These are phyloP conservation scores for Alnus rubra DNA, from an alignment of 306 rosid genomes.

Conservation along the genomic window DNA sequence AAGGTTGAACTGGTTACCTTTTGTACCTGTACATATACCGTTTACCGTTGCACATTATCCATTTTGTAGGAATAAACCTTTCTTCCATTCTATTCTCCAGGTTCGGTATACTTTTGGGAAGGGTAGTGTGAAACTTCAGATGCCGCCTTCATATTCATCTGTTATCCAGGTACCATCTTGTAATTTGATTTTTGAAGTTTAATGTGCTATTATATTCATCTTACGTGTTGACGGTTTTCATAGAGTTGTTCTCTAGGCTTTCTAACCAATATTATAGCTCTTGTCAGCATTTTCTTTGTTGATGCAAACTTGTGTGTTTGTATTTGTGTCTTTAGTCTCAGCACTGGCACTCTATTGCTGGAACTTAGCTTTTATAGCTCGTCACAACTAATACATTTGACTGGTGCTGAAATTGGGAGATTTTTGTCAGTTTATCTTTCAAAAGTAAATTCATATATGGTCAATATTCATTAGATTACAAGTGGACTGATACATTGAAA, in stretches of 20 bases:
- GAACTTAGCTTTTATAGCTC: neutral
- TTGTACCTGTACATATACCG: neutral
- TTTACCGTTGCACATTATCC: neutral
- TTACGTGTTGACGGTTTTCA: neutral
- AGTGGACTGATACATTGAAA: neutral
- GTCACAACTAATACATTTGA: neutral
- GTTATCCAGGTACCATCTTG: conserved; percentile 75
- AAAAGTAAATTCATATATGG: neutral
- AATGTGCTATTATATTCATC: neutral
- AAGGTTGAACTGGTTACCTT: neutral
- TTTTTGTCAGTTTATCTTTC: neutral
- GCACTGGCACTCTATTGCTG: neutral
- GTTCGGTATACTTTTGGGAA: conserved; percentile 77
- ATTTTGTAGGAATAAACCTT: neutral
- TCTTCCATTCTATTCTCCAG: conserved; percentile 35
- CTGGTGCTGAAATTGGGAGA: neutral
- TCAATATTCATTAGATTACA: neutral
- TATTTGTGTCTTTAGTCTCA: neutral
- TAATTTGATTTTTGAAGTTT: neutral
- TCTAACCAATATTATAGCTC: neutral
- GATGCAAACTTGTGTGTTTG: neutral
- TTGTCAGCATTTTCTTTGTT: neutral
- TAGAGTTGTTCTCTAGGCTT: neutral
- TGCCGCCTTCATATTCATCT: conserved; percentile 76
- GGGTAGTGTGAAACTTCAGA: conserved; percentile 69